Percentiles rank a stretch among this genome's conserved stretches.
phyloP scores from a whole-genome alignment of 805 yeast species.

The Starmerella tilneyi region DNA sequence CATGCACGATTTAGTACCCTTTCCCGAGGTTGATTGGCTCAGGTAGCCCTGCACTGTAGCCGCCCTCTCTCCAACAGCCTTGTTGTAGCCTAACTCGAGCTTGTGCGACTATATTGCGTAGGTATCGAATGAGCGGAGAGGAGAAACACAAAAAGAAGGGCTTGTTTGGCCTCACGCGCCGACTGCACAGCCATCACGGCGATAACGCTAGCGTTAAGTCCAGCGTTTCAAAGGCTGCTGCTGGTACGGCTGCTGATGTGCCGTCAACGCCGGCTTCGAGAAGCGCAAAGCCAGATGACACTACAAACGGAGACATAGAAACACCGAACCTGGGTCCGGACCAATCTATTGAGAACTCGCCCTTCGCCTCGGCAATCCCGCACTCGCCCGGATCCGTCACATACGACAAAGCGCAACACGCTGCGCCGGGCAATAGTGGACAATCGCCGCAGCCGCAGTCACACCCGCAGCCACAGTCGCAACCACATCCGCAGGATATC shows the following conservation, averaged over 20 bases:
- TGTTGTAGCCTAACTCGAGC: too few species aligned
- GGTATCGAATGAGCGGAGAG: not conserved
- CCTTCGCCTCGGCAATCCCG: conserved; percentile 4
- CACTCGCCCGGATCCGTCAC: conserved; percentile 6
- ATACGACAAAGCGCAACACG: not conserved
- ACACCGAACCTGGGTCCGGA: too few species aligned
- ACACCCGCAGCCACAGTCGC: too few species aligned
- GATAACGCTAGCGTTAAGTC: not conserved
- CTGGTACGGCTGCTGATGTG: not conserved
- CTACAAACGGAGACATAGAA: too few species aligned
- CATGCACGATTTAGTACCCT: conserved; percentile 2
- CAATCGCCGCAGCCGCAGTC: not conserved
- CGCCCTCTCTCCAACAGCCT: too few species aligned
- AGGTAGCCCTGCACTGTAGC: too few species aligned
- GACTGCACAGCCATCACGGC: not conserved
- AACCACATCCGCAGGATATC: too few species aligned
- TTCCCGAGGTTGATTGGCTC: too few species aligned
- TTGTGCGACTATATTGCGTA: not conserved
- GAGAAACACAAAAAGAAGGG: conserved; percentile 2
- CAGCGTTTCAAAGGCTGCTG: not conserved
- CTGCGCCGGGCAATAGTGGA: not conserved
- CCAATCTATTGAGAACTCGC: conserved; percentile 1
- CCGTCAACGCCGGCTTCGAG: too few species aligned
- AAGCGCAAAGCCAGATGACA: too few species aligned
- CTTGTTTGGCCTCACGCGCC: not conserved